Percentiles rank a stretch among this genome's conserved stretches.
Conservation (phyloP, 2,329 filamentous ascomycete species). For the Didymella exigua region DNA sequence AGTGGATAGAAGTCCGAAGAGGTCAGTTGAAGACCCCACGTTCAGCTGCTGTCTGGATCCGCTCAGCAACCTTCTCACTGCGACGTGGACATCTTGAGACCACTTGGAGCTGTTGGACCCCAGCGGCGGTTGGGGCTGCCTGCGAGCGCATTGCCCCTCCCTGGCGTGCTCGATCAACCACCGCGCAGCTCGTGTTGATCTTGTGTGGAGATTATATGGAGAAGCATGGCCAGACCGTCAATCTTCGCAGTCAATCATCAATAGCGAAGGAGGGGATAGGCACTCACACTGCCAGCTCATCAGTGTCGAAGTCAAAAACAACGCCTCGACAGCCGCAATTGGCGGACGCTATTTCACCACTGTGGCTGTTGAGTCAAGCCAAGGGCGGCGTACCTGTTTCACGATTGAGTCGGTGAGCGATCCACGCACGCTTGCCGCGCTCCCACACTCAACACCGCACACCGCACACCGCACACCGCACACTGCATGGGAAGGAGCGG, state of each 20-base stretch:
- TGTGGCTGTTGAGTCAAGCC: conserved; percentile 8
- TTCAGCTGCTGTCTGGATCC: not conserved
- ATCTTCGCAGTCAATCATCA: not conserved
- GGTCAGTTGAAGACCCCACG: not conserved
- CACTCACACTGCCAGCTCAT: conserved; percentile 12
- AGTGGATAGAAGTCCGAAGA: not conserved
- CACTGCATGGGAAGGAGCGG: conserved; percentile 15
- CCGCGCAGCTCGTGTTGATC: conserved; percentile 9
- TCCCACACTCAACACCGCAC: conserved; percentile 10
- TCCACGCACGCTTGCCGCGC: conserved; percentile 16
- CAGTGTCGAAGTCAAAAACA: not conserved
- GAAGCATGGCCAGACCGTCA: conserved; percentile 9
- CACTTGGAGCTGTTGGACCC: conserved; percentile 7
- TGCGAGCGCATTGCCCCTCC: conserved; percentile 7
- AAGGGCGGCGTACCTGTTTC: conserved; percentile 15
- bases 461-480: conserved; percentile 13
- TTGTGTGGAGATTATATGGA: conserved; percentile 17
- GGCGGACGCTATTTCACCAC: conserved; percentile 1
- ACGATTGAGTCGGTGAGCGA: conserved; percentile 19
- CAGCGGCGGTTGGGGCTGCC: conserved; percentile 9
- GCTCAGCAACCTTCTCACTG: conserved; percentile 7
- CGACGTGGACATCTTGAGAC: conserved; percentile 12
- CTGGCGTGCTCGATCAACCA: conserved; percentile 3
- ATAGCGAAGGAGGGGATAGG: conserved; percentile 3
- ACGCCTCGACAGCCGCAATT: conserved; percentile 5